Evolutionary conservation across 371 early-diverging fungal species (phyloP).

Genomic region (Circinella minor): DNA sequence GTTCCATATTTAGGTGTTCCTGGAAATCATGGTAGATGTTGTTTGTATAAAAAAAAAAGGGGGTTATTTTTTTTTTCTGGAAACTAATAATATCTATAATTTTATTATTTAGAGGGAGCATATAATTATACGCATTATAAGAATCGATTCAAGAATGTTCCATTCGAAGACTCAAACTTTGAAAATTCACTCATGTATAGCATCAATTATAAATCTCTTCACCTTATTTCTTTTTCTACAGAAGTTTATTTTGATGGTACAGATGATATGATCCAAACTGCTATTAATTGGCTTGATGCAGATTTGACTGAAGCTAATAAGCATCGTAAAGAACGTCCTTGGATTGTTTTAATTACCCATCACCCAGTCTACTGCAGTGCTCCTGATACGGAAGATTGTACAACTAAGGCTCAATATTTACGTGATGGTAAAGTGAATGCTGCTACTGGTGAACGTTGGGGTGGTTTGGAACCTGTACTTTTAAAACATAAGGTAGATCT

Average conservation of each 20-base stretch:
- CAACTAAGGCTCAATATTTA: constrained; percentile 27
- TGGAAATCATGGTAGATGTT: constrained; percentile 38
- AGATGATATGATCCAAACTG: constrained; percentile 30
- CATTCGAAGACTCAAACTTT: constrained; percentile 40
- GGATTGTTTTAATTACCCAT: constrained; percentile 49
- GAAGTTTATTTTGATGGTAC: constrained; percentile 45
- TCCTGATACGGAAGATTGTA: constrained; percentile 26
- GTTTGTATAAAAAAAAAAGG: no score
- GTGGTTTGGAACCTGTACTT: constrained; percentile 24
- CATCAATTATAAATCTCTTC: constrained; percentile 47
- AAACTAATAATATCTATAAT: no score
- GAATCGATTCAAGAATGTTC: constrained; percentile 43
- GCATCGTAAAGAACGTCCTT: constrained; percentile 40
- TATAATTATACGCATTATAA: constrained; percentile 53
- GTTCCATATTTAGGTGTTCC: constrained; percentile 48
- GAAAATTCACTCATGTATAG: constrained; percentile 43
- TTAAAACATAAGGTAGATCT: constrained; percentile 32
- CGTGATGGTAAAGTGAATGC: constrained; percentile 31
- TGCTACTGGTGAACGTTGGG: constrained; percentile 6
- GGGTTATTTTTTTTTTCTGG: no score
- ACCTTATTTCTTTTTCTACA: constrained; percentile 49
- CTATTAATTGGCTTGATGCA: constrained; percentile 44
- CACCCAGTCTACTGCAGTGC: constrained; percentile 44
- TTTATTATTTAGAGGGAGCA: constrained; percentile 18
- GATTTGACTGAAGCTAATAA: constrained; percentile 42